These are phyloP conservation scores for Mortierella sp. DNA, from an alignment of 371 early-diverging fungal genomes.

Conservation along the genomic window DNA sequence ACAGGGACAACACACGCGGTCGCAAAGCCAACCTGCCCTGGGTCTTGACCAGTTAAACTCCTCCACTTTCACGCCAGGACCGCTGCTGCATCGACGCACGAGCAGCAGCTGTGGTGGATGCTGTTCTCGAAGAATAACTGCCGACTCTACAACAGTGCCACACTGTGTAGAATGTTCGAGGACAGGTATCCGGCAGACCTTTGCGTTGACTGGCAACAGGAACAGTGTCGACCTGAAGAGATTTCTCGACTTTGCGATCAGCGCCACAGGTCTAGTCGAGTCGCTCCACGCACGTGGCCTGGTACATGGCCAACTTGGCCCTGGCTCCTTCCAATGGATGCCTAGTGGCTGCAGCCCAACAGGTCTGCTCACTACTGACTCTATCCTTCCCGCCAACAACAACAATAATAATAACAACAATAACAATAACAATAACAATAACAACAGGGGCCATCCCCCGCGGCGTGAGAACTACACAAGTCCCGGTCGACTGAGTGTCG, in stretches of 20 bases:
- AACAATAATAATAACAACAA: slow-evolving; percentile 1
- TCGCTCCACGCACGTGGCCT: slow-evolving; percentile 42
- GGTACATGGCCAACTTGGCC: slow-evolving; percentile 47
- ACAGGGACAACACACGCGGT: slow-evolving; percentile 13
- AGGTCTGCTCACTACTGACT: neutral
- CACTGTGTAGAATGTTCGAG: no score
- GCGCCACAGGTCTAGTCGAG: slow-evolving; percentile 39
- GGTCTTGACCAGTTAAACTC: slow-evolving; percentile 14
- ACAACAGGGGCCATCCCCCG: slow-evolving; percentile 16
- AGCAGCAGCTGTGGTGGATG: neutral
- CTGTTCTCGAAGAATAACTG: neutral
- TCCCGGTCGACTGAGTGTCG: slow-evolving; percentile 30
- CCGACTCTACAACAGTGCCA: slow-evolving; percentile 4
- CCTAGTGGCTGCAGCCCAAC: no score
- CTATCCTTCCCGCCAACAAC: neutral
- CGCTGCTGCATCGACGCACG: no score
- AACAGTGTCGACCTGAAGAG: slow-evolving; percentile 26
- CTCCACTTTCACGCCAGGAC: neutral
- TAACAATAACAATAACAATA: slow-evolving; percentile 7
- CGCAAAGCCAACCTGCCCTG: slow-evolving; percentile 16
- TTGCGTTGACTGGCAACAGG: neutral
- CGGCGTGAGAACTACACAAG: slow-evolving; percentile 44
- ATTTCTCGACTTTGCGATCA: slow-evolving; percentile 41
- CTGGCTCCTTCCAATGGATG: slow-evolving; percentile 45
- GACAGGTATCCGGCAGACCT: no score